Evolutionary conservation across 345 rosid species (phyloP).

Genomic region (Salix suchowensis): DNA sequence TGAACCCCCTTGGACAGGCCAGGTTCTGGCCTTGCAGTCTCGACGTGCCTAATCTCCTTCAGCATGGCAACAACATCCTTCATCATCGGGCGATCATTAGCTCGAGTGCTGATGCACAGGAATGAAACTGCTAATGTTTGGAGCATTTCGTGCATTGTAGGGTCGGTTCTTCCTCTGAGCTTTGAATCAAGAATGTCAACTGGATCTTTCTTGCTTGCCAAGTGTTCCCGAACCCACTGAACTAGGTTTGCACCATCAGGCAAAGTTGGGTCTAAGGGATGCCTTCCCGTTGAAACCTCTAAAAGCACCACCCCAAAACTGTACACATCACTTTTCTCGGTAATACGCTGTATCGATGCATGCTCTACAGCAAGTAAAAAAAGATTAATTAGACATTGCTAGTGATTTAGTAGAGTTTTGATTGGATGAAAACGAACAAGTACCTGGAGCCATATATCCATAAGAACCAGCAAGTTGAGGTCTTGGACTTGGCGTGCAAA

Average conservation of each 20-base stretch:
- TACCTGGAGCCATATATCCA: slow-evolving; percentile 99
- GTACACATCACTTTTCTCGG: slow-evolving; percentile 88
- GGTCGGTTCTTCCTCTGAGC: slow-evolving; percentile 73
- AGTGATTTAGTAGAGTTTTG: not conserved
- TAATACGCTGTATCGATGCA: slow-evolving; percentile 69
- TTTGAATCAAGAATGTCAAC: slow-evolving; percentile 65
- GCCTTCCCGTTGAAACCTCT: slow-evolving; percentile 85
- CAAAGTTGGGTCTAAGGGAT: slow-evolving; percentile 84
- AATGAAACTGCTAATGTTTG: slow-evolving; percentile 87
- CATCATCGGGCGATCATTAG: slow-evolving; percentile 72
- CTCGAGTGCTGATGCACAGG: slow-evolving; percentile 60
- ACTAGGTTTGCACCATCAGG: slow-evolving; percentile 77
- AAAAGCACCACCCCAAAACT: slow-evolving; percentile 78
- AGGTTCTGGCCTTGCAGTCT: slow-evolving; percentile 37
- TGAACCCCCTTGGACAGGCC: slow-evolving; percentile 38
- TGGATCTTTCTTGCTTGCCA: slow-evolving; percentile 57
- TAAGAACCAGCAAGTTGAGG: slow-evolving; percentile 91
- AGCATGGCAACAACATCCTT: slow-evolving; percentile 92
- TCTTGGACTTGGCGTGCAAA: slow-evolving; percentile 43
- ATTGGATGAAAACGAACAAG: not conserved
- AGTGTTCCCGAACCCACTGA: slow-evolving; percentile 83
- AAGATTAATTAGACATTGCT: not conserved
- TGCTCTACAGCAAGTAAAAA: slow-evolving; percentile 44
- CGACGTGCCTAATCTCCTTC: slow-evolving; percentile 65
- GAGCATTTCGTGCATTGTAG: slow-evolving; percentile 78